A percentile compares a stretch with the other conserved stretches of the same genome.
These are phyloP conservation scores for Ogataea minuta DNA, from an alignment of 805 yeast species.

Conservation along the genomic window DNA sequence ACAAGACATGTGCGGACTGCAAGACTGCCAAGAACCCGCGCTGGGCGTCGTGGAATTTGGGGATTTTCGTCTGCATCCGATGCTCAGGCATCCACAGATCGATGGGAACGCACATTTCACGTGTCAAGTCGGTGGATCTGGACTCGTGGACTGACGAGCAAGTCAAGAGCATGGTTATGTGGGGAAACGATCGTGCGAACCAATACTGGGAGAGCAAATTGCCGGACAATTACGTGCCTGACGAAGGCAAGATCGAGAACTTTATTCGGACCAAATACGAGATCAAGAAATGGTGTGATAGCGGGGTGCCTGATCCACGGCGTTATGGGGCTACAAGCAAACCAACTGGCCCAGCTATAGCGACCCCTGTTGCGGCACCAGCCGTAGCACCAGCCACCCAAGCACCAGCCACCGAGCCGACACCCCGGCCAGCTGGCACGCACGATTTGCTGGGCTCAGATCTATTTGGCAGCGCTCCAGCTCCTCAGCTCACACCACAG, in stretches of 20 bases:
- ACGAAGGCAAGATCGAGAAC: slow-evolving; percentile 79
- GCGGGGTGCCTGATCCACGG: no score
- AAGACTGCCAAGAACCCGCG: slow-evolving; percentile 87
- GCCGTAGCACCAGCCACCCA: not conserved
- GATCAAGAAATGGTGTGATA: slow-evolving; percentile 73
- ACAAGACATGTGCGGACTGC: slow-evolving; percentile 87
- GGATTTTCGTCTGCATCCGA: slow-evolving; percentile 87
- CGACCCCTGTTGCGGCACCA: slow-evolving; percentile 1
- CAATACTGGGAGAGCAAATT: slow-evolving; percentile 79
- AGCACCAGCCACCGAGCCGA: not conserved
- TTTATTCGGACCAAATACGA: slow-evolving; percentile 93
- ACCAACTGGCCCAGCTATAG: not conserved
- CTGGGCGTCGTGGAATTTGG: slow-evolving; percentile 97
- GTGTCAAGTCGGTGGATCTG: slow-evolving; percentile 90
- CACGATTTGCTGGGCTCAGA: slow-evolving; percentile 9
- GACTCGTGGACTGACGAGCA: slow-evolving; percentile 98
- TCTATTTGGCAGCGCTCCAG: slow-evolving; percentile 6
- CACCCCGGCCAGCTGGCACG: slow-evolving; percentile 1
- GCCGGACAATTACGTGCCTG: slow-evolving; percentile 71
- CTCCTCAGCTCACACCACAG: slow-evolving; percentile 3
- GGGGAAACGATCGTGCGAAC: slow-evolving; percentile 87
- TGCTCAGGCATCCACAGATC: slow-evolving; percentile 96
- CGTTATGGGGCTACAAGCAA: not conserved
- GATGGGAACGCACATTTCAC: slow-evolving; percentile 92
- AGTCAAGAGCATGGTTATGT: slow-evolving; percentile 70